These are phyloP conservation scores for Blastomyces gilchristii DNA, from an alignment of 2,329 filamentous ascomycete species.

Conservation along the genomic window DNA sequence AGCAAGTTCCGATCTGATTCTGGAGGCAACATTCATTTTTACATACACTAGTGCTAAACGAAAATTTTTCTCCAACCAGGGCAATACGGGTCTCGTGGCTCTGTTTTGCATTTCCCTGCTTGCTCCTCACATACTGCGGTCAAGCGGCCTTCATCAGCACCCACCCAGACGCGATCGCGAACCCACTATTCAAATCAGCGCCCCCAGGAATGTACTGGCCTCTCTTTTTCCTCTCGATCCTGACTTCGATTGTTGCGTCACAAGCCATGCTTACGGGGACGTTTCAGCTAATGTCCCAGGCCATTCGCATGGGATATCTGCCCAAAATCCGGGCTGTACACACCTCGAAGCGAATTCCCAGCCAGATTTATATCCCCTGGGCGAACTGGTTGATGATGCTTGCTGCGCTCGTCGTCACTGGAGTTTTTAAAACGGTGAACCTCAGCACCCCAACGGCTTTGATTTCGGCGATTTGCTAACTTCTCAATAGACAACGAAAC, in stretches of 20 bases:
- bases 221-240: conserved; percentile 55
- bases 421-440: conserved; percentile 55
- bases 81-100: conserved; percentile 68
- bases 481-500: conserved; percentile 46
- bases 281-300: conserved; percentile 60
- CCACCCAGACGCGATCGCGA: conserved; percentile 51
- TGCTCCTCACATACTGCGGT: conserved; percentile 52
- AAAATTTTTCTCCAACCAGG: conserved; percentile 17
- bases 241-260: conserved; percentile 64
- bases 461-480: neutral
- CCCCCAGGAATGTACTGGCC: conserved; percentile 60
- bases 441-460: neutral
- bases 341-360: conserved; percentile 59
- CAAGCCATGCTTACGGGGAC: conserved; percentile 70
- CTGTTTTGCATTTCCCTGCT: conserved; percentile 56
- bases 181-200: conserved; percentile 63
- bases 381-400: conserved; percentile 70
- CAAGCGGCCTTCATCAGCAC: conserved; percentile 63
- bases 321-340: conserved; percentile 65
- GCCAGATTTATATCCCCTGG: conserved; percentile 65
- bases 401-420: conserved; percentile 63
- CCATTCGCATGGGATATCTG: conserved; percentile 65
- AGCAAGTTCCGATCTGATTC: conserved; percentile 11
- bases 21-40: conserved; percentile 32
- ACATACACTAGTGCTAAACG: conserved; percentile 11